These are phyloP conservation scores for Rhododendron mucronatum DNA, from an alignment of 148 eudicot genomes.

Conservation along the genomic window DNA sequence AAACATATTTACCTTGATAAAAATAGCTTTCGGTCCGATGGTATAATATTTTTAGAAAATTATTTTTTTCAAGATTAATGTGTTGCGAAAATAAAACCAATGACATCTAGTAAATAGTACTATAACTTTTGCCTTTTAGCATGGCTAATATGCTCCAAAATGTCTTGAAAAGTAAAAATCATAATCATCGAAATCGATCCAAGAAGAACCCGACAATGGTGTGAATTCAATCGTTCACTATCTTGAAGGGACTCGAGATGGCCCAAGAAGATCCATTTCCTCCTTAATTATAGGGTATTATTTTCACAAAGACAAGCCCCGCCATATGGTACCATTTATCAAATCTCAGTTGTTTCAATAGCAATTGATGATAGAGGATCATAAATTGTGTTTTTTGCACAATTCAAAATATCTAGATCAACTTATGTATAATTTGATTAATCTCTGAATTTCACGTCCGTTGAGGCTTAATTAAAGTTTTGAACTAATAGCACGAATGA, in stretches of 20 bases:
- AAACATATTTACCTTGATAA: no score
- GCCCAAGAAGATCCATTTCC: background rate
- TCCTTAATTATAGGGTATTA: background rate
- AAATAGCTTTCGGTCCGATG: no score
- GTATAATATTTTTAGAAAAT: no score
- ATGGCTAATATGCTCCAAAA: background rate
- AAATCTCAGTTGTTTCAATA: background rate
- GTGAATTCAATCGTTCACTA: background rate
- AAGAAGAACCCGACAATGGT: background rate
- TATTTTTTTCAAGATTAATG: no score
- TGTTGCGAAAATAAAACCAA: no score
- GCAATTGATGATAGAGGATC: background rate
- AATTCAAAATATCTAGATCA: background rate
- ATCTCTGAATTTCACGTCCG: no score
- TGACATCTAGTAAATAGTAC: no score
- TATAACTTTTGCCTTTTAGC: background rate
- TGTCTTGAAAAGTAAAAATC: background rate
- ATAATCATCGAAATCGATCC: background rate
- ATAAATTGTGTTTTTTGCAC: background rate
- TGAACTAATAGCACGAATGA: no score
- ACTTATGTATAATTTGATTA: no score
- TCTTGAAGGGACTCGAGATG: background rate
- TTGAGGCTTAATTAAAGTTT: no score
- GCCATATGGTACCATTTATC: background rate
- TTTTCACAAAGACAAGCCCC: background rate